A percentile compares a stretch with the other conserved stretches of the same genome.
Conservation (phyloP, 495 filamentous ascomycete species). For the Amniculicola lignicola region DNA sequence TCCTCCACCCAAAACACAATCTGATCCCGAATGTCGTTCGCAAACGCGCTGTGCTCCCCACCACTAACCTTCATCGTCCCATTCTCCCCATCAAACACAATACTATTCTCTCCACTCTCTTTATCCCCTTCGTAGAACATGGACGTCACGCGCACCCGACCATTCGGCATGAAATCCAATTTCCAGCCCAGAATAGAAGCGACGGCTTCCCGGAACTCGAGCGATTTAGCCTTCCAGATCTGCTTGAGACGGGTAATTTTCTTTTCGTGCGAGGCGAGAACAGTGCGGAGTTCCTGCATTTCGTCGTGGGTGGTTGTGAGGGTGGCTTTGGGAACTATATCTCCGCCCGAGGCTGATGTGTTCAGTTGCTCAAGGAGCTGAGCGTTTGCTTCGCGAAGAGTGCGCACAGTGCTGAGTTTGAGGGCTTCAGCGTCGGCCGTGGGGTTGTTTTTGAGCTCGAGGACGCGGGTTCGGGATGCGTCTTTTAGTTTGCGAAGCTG, state of each 20-base stretch:
- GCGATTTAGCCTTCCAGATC: constrained; percentile 81
- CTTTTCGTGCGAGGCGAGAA: constrained; percentile 81
- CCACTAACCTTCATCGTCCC: constrained; percentile 97
- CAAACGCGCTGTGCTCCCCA: constrained; percentile 81
- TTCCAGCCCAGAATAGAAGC: constrained; percentile 87
- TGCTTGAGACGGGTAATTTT: constrained; percentile 78
- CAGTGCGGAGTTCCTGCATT: constrained; percentile 65
- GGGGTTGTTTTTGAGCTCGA: constrained; percentile 85
- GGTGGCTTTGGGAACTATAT: constrained; percentile 74
- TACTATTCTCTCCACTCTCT: constrained; percentile 74
- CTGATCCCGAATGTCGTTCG: constrained; percentile 72
- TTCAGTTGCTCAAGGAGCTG: constrained; percentile 63
- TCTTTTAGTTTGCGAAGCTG: constrained; percentile 70
- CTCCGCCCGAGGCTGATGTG: constrained; percentile 42
- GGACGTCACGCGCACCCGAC: constrained; percentile 79
- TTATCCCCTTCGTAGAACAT: constrained; percentile 64
- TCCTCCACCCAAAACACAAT: constrained; percentile 94
- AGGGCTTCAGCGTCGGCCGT: constrained; percentile 77
- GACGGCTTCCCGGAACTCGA: constrained; percentile 91
- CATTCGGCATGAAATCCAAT: constrained; percentile 87
- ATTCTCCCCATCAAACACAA: constrained; percentile 94
- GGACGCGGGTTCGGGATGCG: constrained; percentile 74
- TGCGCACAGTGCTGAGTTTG: constrained; percentile 71
- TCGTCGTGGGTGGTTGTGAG: constrained; percentile 71
- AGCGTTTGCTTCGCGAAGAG: constrained; percentile 77